Evolutionary conservation across 805 yeast genomes (phyloP), one percentile per base, ranked within the genome.

Genomic region (Candida namnaoensis): DNA sequence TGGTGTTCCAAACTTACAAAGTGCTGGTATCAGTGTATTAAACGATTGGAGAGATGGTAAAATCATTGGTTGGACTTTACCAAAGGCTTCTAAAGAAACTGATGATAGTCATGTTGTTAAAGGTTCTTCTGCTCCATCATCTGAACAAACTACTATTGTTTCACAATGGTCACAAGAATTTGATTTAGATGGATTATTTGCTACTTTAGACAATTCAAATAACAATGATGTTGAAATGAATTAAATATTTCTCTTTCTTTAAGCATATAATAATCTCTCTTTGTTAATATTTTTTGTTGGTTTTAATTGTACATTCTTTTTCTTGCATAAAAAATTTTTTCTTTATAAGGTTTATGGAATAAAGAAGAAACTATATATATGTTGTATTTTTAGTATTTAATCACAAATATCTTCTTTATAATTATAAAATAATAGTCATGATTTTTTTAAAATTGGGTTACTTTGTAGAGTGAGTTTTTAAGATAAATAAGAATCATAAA

Each of bases 11-110:
- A 88, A 93, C 60, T 61, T 93, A 47, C 82, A 78, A 44, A 73
- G 90, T 48, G 95, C 98, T 8, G 96, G 95, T 33, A 61, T 76
- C 53, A 71, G 84, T 33, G 82, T 93, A 11, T 70, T 93, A 57
- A 87, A 77, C 54, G 99, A 93, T 65, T 93, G 98, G 98, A 80
- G 96, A 65, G 97, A 90, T 62, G 99, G 99, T 44, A 78, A 93
- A 59, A 79, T 93, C 53, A 64, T 82, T 42, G 95, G 97, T 38
- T 93, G 96, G 96, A 78, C 86, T 3, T 65, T 80, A 52, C 95
- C 96, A 39, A 82, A 66, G 37, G 68, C 72, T 32, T 69, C 79
- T 11, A 72, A 73, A 51, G 64, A 64, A n/a, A 55, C 61, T 37
- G 47, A 50, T 37, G 45, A 40, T 41, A 46, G 53, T 19, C 43